These are phyloP conservation scores for Penicillium antarcticum DNA, from an alignment of 495 filamentous ascomycete genomes.

Conservation along the genomic window DNA sequence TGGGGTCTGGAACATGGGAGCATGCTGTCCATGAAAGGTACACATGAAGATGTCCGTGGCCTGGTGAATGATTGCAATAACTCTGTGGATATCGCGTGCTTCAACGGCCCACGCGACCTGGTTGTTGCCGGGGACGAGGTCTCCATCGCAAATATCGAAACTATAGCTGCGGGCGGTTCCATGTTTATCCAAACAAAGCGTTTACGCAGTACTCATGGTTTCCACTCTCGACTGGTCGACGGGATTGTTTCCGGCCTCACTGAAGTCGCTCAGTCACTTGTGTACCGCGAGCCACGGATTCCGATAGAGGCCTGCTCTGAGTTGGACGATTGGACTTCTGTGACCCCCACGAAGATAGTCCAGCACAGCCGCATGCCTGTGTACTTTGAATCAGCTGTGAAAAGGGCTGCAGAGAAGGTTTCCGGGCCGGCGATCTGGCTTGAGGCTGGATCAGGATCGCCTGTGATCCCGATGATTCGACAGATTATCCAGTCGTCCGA, in stretches of 20 bases:
- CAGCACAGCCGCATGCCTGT: slow-evolving; percentile 38
- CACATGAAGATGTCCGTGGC: background rate
- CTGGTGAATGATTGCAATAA: background rate
- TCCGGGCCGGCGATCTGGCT: slow-evolving; percentile 26
- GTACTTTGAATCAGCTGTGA: slow-evolving; percentile 38
- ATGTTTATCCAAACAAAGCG: slow-evolving; percentile 21
- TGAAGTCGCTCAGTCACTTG: slow-evolving; percentile 20
- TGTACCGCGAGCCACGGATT: slow-evolving; percentile 25
- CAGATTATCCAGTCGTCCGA: slow-evolving; percentile 14
- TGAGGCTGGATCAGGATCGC: slow-evolving; percentile 37
- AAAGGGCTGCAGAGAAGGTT: slow-evolving; percentile 18
- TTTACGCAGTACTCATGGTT: slow-evolving; percentile 45
- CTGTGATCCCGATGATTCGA: slow-evolving; percentile 27
- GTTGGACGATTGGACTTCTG: slow-evolving; percentile 2
- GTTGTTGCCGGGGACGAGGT: slow-evolving; percentile 33
- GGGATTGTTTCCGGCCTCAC: slow-evolving; percentile 26
- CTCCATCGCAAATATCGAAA: slow-evolving; percentile 25
- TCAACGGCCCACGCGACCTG: slow-evolving; percentile 38
- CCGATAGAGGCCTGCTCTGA: slow-evolving; percentile 25
- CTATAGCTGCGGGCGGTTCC: background rate
- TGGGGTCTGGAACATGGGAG: background rate
- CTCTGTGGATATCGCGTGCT: slow-evolving; percentile 39
- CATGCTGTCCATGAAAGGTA: background rate
- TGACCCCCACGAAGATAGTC: slow-evolving; percentile 15
- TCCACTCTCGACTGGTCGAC: slow-evolving; percentile 47